Percentiles rank a stretch among this genome's conserved stretches.
These are phyloP conservation scores for Pulveroboletus sp. DNA, from an alignment of 768 basidiomycete genomes.

Conservation along the genomic window DNA sequence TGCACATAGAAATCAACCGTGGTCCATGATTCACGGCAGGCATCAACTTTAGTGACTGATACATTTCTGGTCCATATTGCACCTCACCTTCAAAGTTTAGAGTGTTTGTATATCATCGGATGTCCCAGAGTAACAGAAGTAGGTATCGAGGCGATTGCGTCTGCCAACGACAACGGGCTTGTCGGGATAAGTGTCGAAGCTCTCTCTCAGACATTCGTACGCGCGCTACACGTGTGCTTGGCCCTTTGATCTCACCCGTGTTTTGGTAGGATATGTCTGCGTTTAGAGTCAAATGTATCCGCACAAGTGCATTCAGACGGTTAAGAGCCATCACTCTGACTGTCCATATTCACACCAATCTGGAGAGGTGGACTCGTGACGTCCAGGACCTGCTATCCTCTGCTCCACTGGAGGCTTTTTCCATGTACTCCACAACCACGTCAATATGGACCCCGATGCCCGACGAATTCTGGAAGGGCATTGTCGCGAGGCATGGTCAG, in stretches of 20 bases:
- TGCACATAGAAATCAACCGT: neutral
- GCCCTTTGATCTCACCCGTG: constrained; percentile 1
- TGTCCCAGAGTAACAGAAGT: constrained; percentile 64
- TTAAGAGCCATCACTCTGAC: constrained; percentile 60
- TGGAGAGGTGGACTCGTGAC: constrained; percentile 43
- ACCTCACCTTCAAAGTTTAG: constrained; percentile 45
- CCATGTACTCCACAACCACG: constrained; percentile 53
- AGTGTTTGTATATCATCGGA: constrained; percentile 59
- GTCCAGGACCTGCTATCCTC: constrained; percentile 41
- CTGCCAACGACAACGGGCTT: constrained; percentile 44
- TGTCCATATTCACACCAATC: constrained; percentile 34
- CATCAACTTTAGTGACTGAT: constrained; percentile 58
- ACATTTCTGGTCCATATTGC: constrained; percentile 47
- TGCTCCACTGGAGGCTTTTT: constrained; percentile 56
- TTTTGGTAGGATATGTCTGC: constrained; percentile 46
- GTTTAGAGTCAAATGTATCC: constrained; percentile 40
- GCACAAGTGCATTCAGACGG: constrained; percentile 35
- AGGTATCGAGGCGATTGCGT: constrained; percentile 52
- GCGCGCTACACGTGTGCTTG: constrained; percentile 15
- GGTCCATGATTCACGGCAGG: constrained; percentile 32
- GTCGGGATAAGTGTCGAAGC: constrained; percentile 57
- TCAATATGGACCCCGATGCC: constrained; percentile 38
- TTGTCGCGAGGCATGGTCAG: constrained; percentile 49
- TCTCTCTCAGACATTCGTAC: constrained; percentile 57
- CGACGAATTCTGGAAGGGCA: constrained; percentile 46